Evolutionary conservation across 495 filamentous ascomycete genomes (phyloP), one percentile per base, ranked within the genome.

Genomic region (Xylaria intraflava): DNA sequence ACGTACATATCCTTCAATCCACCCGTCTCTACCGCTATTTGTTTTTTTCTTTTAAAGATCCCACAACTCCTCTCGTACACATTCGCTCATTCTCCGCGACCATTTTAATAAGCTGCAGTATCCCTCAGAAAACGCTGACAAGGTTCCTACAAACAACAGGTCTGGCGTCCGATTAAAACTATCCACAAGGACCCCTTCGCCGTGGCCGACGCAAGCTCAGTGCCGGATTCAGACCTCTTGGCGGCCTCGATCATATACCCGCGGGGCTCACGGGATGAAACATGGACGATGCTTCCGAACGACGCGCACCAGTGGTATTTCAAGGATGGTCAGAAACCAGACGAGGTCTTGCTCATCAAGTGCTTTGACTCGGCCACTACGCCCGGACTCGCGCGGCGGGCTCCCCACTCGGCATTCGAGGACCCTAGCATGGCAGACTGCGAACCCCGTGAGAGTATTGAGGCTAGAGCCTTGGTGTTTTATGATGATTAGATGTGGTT

Each of bases 391-490:
- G 82, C 77, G 24, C 78, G 83, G 10, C 76, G 86, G 53, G 75
- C 76, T 39, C 80, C 81, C 47, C 83, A 87, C 61, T 72, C 71
- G 27, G 83, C 82, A 4, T 86, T 87, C 69, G 72, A 76, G 49
- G 72, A 83, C 62, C 68, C 73, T 2, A 73, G 64, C 26, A 74
- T 70, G 57, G 60, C 64, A 31, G 76, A 73, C 35, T 58, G 83
- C 59, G 75, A 84, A 72, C 83, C 79, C 64, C 83, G 83, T 62
- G 76, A 86, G 73, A 84, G 81, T 66, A 83, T 86, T 62, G 82
- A 85, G 65, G 70, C 82, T 20, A 55, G 82, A 59, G 71, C 74
- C 6, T 66, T 85, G 62, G 78, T 85, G 4, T 82, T 82, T 23
- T 66, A 66, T 46, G 58, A 61, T 23, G 57, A 55, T 11, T 50